Base-by-base conservation (phyloP, 2,329 filamentous ascomycete genomes). In the Fusarium albidum region DNA sequence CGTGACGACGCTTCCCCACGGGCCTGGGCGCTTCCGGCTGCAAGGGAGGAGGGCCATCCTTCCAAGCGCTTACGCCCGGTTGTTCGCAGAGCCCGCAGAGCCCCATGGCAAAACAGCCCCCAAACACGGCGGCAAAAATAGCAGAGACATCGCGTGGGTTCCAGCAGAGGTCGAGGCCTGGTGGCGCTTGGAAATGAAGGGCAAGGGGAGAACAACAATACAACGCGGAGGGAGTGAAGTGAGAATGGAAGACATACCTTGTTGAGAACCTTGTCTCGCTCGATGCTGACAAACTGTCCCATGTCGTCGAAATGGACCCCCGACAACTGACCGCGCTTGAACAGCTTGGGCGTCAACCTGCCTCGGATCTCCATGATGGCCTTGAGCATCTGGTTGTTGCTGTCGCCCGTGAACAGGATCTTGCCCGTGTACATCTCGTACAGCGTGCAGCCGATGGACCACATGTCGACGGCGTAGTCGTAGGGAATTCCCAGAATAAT, bases 381-480 rank as follows among this genome's bases (percentile, higher is more conserved):
- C 59, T 91, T 90, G 55, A 99, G 84, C 95, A 99, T 99, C 77
- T 96, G 92, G 70, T 99, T 99, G 79, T 99, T 99, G 76, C 91
- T 95, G 61, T 91, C 86, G 53, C 95, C 95, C 1, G 92, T 92
- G 72, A 99, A 99, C 27, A 99, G 81, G 52, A 99, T 98, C 73
- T 97, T 96, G 68, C 95, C 95, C 1, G 95, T 98, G 77, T 96
- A 98, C 33, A 99, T 81, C 75, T 99, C 95, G 73, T 96, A 99
- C 26, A 98, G 81, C 1, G 95, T 99, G 75, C 95, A 99, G 31
- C 95, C 96, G 62, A 98, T 92, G 8, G 94, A 96, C 95, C 95
- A 99, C 81, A 96, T 91, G 73, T 99, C 95, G 61, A 98, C 91
- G 8, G 90, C 89, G 71, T 94, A 96, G 71, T 96, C 92, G 72